Conservation (phyloP, 2,329 filamentous ascomycete genomes). For the Clarireedia sp. region DNA sequence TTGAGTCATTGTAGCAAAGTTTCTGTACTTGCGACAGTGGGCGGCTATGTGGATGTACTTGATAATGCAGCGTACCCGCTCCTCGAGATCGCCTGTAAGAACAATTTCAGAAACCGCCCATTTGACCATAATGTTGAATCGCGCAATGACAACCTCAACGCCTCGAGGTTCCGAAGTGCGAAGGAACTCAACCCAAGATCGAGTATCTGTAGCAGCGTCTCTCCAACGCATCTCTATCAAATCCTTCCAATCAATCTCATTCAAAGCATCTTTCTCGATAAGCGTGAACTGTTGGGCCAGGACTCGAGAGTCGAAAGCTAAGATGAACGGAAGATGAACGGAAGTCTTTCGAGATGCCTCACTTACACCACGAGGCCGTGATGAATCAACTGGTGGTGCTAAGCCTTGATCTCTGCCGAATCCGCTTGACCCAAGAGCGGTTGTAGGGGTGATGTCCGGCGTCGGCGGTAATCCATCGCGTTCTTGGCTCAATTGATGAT, state of each 20-base stretch:
- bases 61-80: constrained; percentile 68
- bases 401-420: constrained; percentile 16
- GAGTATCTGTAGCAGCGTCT: constrained; percentile 55
- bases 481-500: constrained; percentile 10
- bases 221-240: constrained; percentile 79
- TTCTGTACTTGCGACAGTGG: constrained; percentile 67
- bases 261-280: constrained; percentile 77
- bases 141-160: constrained; percentile 75
- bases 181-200: constrained; percentile 77
- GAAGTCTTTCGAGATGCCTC: constrained; percentile 27
- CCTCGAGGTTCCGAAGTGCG: constrained; percentile 64
- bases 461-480: constrained; percentile 24
- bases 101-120: constrained; percentile 77
- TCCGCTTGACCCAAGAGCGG: constrained; percentile 6
- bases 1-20: constrained; percentile 79
- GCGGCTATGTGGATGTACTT: constrained; percentile 77
- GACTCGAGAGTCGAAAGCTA: constrained; percentile 71
- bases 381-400: constrained; percentile 18
- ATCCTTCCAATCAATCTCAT: constrained; percentile 84
- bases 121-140: constrained; percentile 84
- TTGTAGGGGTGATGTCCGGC: constrained; percentile 27
- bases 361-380: constrained; percentile 20
- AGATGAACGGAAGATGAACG: constrained; percentile 66
- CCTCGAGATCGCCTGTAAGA: constrained; percentile 61
- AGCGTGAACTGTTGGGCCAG: constrained; percentile 78